phyloP scores from a whole-genome alignment of 1,284 basidiomycete species.

The Limonomyces culmigenus region DNA sequence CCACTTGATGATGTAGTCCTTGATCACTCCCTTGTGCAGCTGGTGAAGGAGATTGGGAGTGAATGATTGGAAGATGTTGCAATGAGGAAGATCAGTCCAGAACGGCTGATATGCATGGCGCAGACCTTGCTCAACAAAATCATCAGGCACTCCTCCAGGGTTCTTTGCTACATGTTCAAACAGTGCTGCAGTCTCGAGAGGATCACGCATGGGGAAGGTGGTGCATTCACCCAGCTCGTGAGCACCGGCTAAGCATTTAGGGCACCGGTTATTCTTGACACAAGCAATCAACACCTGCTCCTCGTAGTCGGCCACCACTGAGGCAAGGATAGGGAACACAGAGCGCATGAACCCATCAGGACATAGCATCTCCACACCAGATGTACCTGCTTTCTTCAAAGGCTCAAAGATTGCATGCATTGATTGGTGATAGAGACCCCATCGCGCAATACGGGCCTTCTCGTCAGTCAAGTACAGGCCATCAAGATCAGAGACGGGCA shows the following conservation, averaged over 20 bases:
- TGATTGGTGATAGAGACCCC: constrained; percentile 14
- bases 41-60: constrained; percentile 14
- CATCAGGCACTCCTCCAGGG: neutral
- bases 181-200: too few relatives aligned
- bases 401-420: constrained; percentile 11
- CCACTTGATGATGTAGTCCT: constrained; percentile 15
- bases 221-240: too few relatives aligned
- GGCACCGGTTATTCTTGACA: constrained; percentile 9
- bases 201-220: too few relatives aligned
- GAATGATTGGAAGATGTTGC: constrained; percentile 9
- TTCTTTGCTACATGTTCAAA: too few relatives aligned
- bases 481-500: constrained; percentile 11
- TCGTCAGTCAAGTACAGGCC: constrained; percentile 8
- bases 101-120: constrained; percentile 10
- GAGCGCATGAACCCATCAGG: constrained; percentile 9
- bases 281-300: constrained; percentile 11
- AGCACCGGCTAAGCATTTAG: too few relatives aligned
- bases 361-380: constrained; percentile 11
- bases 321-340: constrained; percentile 11
- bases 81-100: constrained; percentile 10
- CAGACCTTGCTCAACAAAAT: neutral
- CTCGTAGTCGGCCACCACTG: constrained; percentile 12
- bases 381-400: constrained; percentile 8
- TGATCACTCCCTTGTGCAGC: constrained; percentile 14
- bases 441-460: constrained; percentile 5